Evolutionary conservation across 768 basidiomycete species (phyloP), one percentile per base, ranked within the genome.

Genomic region (Hemileccinum impolitum): DNA sequence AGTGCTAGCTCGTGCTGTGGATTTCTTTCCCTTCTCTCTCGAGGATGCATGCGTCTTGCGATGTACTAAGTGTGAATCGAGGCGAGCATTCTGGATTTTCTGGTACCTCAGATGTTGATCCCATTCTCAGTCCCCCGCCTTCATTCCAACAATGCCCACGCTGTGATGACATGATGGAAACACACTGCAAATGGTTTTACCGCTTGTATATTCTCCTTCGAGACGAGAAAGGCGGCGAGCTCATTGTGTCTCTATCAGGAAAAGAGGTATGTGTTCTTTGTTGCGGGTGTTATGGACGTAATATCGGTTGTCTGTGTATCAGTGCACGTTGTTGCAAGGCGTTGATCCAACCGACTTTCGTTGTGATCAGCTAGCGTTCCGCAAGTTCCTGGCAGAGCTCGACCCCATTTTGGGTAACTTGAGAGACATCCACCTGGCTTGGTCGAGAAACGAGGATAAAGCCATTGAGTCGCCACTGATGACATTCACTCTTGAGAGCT

Each of bases 21-120:
- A 83, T 56, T 85, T 78, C 57, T 75, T 72, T 55, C 86, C 86
- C 1, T 67, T 72, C 28, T 58, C 72, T 25, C 56, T 85, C 25
- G 54, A 65, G 23, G 73, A 83, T 14, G 79, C 74, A 14, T 72
- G 77, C 31, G 66, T 70, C 21, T 65, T 77, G 31, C 67, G 67
- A 34, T 89, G 85, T 62, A 70, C 67, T 7, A 73, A 71, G 4
- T 88, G 86, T 64, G 57, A 74, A 8, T 58, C 67, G 44, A 64
- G 72, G 86, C 85, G 52, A 57, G 75, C 13, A 18, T 13, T 34
- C 15, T 41, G 19, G 26, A 35, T 31, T 31, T 37, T 56, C 35
- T 30, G 30, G 14, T 13, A 6, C 4, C 31, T 18, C 4, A 21
- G 10, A 38, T 43, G 11, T 17, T 46, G 17, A 51, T 18, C 12